phyloP scores from a whole-genome alignment of 2,329 filamentous ascomycete species.

The Trichoderma sp. region DNA sequence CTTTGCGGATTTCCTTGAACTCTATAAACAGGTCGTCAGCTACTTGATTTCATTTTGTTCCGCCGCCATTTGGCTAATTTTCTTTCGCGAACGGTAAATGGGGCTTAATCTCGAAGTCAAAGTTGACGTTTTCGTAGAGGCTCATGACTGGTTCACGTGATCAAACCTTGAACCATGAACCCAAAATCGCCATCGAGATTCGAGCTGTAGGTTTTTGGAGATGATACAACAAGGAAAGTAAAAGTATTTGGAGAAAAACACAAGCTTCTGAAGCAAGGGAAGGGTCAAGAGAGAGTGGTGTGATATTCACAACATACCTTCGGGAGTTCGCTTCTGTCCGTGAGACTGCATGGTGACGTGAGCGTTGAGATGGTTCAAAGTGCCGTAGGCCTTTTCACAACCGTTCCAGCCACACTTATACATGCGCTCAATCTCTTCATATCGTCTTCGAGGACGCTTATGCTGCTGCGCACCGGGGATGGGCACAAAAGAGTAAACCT shows the following conservation, averaged over 20 bases:
- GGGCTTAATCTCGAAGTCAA: neutral
- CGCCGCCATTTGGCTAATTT: neutral
- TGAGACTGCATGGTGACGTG: conserved; percentile 99
- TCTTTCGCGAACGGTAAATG: neutral
- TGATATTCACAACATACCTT: conserved; percentile 68
- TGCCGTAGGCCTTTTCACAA: conserved; percentile 98
- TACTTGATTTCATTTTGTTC: neutral
- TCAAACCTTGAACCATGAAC: neutral
- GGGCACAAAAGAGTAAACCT: conserved; percentile 97
- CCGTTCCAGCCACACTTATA: conserved; percentile 99
- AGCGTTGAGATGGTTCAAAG: conserved; percentile 94
- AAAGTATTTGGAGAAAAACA: neutral
- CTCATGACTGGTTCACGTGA: neutral
- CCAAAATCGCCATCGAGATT: neutral
- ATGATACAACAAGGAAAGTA: neutral
- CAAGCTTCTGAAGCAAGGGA: neutral
- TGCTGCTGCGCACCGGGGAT: conserved; percentile 97
- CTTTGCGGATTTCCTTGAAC: conserved; percentile 98
- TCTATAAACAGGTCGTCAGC: conserved; percentile 59
- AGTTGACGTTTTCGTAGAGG: neutral
- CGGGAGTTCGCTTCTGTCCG: conserved; percentile 89
- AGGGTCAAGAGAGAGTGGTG: neutral
- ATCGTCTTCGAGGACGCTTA: conserved; percentile 88
- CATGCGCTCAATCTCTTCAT: conserved; percentile 99
- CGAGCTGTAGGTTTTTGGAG: neutral